A percentile compares a stretch with the other conserved stretches of the same genome.
Evolutionary conservation across 768 basidiomycete genomes (phyloP).

Genomic region (Boletus tomentosulus): DNA sequence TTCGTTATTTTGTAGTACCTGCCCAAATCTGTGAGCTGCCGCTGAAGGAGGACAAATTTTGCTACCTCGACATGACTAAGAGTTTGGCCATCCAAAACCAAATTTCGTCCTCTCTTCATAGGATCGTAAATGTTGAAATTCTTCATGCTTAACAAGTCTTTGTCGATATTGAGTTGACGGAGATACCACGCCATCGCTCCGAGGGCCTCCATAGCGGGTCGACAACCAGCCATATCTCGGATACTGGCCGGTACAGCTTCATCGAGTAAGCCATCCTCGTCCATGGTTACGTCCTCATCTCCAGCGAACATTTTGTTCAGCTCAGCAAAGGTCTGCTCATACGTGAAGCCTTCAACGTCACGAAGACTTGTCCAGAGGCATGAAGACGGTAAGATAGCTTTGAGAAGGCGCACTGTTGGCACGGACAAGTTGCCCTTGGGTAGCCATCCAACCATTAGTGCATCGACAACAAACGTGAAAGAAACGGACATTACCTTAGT

Average conservation of each 20-base stretch:
- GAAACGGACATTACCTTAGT: slow-evolving; percentile 59
- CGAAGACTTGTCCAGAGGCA: slow-evolving; percentile 90
- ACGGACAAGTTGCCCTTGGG: slow-evolving; percentile 81
- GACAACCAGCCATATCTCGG: slow-evolving; percentile 61
- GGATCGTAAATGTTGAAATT: slow-evolving; percentile 99
- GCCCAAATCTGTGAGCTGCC: slow-evolving; percentile 5
- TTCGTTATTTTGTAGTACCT: slow-evolving; percentile 89
- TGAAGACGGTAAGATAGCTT: slow-evolving; percentile 69
- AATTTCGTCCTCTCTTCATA: slow-evolving; percentile 80
- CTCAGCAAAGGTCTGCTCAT: slow-evolving; percentile 64
- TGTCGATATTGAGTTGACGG: slow-evolving; percentile 91
- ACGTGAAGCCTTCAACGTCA: slow-evolving; percentile 76
- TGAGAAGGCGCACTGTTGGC: slow-evolving; percentile 76
- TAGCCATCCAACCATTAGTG: neutral
- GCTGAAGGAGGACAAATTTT: neutral
- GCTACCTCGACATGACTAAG: slow-evolving; percentile 89
- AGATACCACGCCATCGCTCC: slow-evolving; percentile 95
- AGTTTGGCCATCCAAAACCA: slow-evolving; percentile 92
- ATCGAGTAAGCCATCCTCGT: slow-evolving; percentile 37
- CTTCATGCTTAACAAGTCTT: slow-evolving; percentile 90
- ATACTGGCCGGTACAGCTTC: slow-evolving; percentile 65
- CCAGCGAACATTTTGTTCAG: slow-evolving; percentile 62
- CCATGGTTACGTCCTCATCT: slow-evolving; percentile 42
- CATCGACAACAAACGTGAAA: neutral
- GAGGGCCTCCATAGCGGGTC: slow-evolving; percentile 74